Evolutionary conservation across 2,329 filamentous ascomycete genomes (phyloP).

Genomic region (Chaetomiaceae sp.): DNA sequence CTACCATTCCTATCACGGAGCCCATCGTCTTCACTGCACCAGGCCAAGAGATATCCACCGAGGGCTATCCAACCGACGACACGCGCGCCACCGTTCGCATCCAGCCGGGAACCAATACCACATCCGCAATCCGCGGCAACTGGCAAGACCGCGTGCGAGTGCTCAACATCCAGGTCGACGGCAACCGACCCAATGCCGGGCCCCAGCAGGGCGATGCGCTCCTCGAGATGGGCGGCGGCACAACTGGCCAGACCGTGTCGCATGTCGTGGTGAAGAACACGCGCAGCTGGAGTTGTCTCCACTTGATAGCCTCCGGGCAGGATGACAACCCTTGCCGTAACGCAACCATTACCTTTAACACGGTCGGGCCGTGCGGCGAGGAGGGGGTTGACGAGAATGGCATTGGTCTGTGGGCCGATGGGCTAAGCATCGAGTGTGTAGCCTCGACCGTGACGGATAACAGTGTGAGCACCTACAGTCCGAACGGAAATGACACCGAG

Average conservation of each 20-base stretch:
- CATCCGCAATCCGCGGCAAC: not conserved
- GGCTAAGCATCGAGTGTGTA: not conserved
- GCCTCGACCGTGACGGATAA: not conserved
- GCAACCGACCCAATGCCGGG: conserved; percentile 2
- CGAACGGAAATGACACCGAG: too few relatives aligned
- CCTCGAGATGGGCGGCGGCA: not conserved
- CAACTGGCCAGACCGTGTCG: not conserved
- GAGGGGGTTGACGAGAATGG: not conserved
- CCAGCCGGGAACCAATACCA: not conserved
- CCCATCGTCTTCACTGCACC: not conserved
- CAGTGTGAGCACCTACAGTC: not conserved
- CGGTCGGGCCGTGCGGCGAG: not conserved
- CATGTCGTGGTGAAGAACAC: not conserved
- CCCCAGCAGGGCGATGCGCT: not conserved
- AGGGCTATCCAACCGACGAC: not conserved
- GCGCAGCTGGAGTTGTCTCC: not conserved
- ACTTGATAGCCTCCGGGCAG: not conserved
- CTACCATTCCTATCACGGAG: not conserved
- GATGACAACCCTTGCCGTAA: not conserved
- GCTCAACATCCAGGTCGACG: not conserved
- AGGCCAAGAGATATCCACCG: not conserved
- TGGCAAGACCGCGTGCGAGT: conserved; percentile 2
- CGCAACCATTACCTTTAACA: not conserved
- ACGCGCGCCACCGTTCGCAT: not conserved
- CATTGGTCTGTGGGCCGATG: not conserved